Base-by-base conservation (phyloP, 2,329 filamentous ascomycete species). In the Trichoderma sp. region DNA sequence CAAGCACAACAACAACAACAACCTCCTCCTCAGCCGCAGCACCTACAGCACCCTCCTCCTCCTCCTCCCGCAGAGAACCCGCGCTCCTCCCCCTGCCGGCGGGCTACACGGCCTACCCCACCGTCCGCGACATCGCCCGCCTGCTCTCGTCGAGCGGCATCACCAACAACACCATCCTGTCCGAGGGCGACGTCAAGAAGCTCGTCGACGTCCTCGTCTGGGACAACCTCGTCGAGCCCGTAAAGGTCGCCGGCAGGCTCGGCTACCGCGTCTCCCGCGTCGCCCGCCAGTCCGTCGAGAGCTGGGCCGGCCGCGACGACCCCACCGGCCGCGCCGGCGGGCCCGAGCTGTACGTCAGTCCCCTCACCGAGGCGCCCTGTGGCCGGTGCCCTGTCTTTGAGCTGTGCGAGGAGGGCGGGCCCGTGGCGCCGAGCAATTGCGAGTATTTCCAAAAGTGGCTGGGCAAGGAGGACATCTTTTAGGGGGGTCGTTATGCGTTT, bases 391-490 rank as follows among this genome's bases (percentile, higher is more conserved):
- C 95, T 0, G 94, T 97, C 2, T 97, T 97, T 50, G 90, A 95
- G 65, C 83, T 98, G 2, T 99, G 95, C 75, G 90, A 92, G 69
- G 92, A 96, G 67, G 93, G 92, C 7, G 94, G 94, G 0, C 92
- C 93, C 0, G 92, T 99, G 24, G 96, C 90, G 72, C 92, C 94
- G 0, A 90, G 88, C 69, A 96, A 90, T 58, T 99, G 95, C 77
- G 90, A 92, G 62, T 99, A 99, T 74, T 97, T 96, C 73, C 85
- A 90, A 68, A 85, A 88, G 60, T 99, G 95, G 95, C 78, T 97
- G 52, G 84, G 80, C 0, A 72, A 79, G 69, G 78, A 82, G 68
- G 78, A 82, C 3, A 56, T 61, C 3, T 61, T 65, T 56, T 76
- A n/a, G n/a, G n/a, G n/a, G n/a, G n/a, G n/a, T n/a, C n/a, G n/a